Evolutionary conservation across 2,329 filamentous ascomycete genomes (phyloP).

Genomic region (Fusarium aywerte): DNA sequence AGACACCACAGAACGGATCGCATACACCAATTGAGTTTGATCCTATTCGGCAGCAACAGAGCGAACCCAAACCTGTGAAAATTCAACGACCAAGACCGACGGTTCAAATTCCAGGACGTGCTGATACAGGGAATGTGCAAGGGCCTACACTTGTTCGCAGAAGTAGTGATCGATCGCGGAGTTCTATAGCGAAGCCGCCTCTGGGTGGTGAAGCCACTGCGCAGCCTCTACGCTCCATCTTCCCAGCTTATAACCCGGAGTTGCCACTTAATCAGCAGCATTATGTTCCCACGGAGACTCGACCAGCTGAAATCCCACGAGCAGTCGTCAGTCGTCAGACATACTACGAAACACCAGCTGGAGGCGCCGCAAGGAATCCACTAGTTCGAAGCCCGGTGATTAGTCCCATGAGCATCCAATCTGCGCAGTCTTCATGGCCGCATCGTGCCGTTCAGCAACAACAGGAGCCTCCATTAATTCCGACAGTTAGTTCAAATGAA

Average conservation of each 20-base stretch:
- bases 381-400: conserved; percentile 39
- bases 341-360: conserved; percentile 55
- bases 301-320: conserved; percentile 71
- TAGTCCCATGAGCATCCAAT: conserved; percentile 38
- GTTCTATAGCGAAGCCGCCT: conserved; percentile 68
- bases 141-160: conserved; percentile 58
- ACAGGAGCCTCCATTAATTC: conserved; percentile 57
- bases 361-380: conserved; percentile 14
- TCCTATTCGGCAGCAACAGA: conserved; percentile 43
- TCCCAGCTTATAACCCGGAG: conserved; percentile 77
- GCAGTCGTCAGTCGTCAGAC: conserved; percentile 73
- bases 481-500: conserved; percentile 66
- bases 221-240: conserved; percentile 72
- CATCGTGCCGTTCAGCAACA: conserved; percentile 47
- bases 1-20: conserved; percentile 49
- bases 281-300: conserved; percentile 75
- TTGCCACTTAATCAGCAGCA: conserved; percentile 73
- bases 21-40: conserved; percentile 52
- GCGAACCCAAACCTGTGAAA: conserved; percentile 40
- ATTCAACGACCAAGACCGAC: conserved; percentile 56
- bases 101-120: conserved; percentile 57
- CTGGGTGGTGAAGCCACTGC: conserved; percentile 51
- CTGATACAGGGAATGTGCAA: conserved; percentile 64
- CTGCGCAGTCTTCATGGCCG: conserved; percentile 39
- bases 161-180: conserved; percentile 62